phyloP scores from a whole-genome alignment of 1,284 basidiomycete genomes.

The Ustilago shanxiensis region DNA sequence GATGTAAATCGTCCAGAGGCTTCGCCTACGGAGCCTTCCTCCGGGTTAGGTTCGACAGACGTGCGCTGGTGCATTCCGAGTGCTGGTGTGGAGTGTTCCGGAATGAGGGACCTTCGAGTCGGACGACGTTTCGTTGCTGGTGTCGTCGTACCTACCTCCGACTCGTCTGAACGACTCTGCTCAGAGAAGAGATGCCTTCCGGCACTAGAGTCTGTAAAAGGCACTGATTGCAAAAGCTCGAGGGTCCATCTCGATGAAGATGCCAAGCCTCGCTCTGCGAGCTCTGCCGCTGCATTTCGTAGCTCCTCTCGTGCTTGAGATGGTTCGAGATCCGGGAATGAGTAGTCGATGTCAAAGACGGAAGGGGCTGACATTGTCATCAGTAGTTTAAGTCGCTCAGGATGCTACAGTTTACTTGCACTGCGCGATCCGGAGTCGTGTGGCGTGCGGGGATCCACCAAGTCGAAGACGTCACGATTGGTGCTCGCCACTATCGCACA shows the following conservation, averaged over 20 bases:
- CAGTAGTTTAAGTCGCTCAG: not conserved
- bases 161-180: slow-evolving; percentile 13
- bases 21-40: slow-evolving; percentile 28
- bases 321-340: slow-evolving; percentile 55
- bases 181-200: slow-evolving; percentile 1
- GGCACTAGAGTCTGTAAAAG: slow-evolving; percentile 5
- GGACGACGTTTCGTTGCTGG: slow-evolving; percentile 36
- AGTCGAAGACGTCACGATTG: too few species aligned
- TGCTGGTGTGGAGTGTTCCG: slow-evolving; percentile 66
- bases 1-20: slow-evolving; percentile 31
- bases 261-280: slow-evolving; percentile 49
- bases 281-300: slow-evolving; percentile 42
- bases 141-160: slow-evolving; percentile 31
- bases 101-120: slow-evolving; percentile 30
- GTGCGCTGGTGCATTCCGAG: slow-evolving; percentile 50
- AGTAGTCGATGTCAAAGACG: slow-evolving; percentile 45
- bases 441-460: not conserved
- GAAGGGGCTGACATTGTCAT: slow-evolving; percentile 34
- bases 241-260: slow-evolving; percentile 60
- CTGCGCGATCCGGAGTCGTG: not conserved
- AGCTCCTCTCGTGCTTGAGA: slow-evolving; percentile 38
- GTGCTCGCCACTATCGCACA: too few species aligned
- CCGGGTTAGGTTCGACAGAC: slow-evolving; percentile 38
- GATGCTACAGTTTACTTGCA: not conserved
- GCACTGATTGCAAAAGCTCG: slow-evolving; percentile 58